Evolutionary conservation across 2,329 filamentous ascomycete genomes (phyloP).

Genomic region (Stemphylium lycopersici): DNA sequence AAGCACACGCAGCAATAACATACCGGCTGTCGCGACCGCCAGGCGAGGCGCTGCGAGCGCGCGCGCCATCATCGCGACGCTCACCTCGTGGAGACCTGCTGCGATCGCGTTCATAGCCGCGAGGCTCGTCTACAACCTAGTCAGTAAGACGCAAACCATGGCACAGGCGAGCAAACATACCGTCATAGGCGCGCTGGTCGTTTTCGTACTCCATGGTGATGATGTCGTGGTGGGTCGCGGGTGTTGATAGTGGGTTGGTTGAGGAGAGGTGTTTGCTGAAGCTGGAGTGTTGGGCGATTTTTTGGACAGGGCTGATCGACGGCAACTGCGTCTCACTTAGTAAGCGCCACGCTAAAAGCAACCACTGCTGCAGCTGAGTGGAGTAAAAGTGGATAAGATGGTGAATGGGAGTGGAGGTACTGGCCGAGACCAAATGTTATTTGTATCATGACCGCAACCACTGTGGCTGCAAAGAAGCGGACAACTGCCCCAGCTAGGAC

Average conservation of each 20-base stretch:
- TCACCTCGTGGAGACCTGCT: conserved; percentile 67
- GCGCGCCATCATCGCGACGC: conserved; percentile 60
- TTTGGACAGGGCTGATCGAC: conserved; percentile 44
- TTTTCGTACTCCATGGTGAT: conserved; percentile 69
- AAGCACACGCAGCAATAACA: conserved; percentile 10
- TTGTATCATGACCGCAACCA: conserved; percentile 5
- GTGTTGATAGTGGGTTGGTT: conserved; percentile 26
- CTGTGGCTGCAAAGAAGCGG: conserved; percentile 6
- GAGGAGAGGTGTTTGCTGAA: conserved; percentile 32
- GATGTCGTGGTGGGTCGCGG: conserved; percentile 42
- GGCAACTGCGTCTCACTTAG: conserved; percentile 36
- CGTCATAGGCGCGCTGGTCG: conserved; percentile 69
- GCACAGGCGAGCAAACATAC: conserved; percentile 53
- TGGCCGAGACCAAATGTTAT: conserved; percentile 5
- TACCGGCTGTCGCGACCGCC: conserved; percentile 60
- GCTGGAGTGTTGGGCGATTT: conserved; percentile 29
- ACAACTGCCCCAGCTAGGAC: no score
- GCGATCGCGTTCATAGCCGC: conserved; percentile 68
- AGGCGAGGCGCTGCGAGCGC: conserved; percentile 69
- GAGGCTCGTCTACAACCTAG: conserved; percentile 59
- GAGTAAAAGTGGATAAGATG: conserved; percentile 15
- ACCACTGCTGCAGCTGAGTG: conserved; percentile 31
- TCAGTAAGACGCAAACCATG: conserved; percentile 22
- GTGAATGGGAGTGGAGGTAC: conserved; percentile 7
- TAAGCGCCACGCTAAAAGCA: conserved; percentile 36